These are phyloP conservation scores for Aaosphaeria pasadenensis DNA, from an alignment of 2,329 filamentous ascomycete species.

Conservation along the genomic window DNA sequence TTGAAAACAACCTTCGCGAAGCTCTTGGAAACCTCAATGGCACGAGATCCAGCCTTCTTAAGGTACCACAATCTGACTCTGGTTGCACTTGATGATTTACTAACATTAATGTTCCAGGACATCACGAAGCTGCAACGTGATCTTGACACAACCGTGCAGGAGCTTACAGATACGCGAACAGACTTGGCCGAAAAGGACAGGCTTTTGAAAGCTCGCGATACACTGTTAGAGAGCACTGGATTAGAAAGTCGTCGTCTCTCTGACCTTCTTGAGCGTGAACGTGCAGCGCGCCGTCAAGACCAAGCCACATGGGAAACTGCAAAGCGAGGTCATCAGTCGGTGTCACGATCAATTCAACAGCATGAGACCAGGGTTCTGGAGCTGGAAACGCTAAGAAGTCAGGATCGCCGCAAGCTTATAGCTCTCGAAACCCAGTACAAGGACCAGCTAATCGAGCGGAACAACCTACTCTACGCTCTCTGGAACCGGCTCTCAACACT, in stretches of 20 bases:
- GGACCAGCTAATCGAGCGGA: slow-evolving; percentile 85
- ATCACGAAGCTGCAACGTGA: slow-evolving; percentile 86
- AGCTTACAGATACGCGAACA: slow-evolving; percentile 75
- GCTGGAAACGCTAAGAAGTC: slow-evolving; percentile 73
- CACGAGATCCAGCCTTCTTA: slow-evolving; percentile 79
- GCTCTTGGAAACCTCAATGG: slow-evolving; percentile 85
- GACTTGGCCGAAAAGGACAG: slow-evolving; percentile 87
- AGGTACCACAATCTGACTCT: slow-evolving; percentile 47
- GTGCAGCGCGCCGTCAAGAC: slow-evolving; percentile 78
- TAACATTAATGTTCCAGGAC: slow-evolving; percentile 49
- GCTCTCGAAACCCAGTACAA: slow-evolving; percentile 76
- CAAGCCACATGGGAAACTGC: slow-evolving; percentile 85
- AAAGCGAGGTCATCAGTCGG: slow-evolving; percentile 82
- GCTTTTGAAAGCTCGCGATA: slow-evolving; percentile 84
- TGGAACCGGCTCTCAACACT: slow-evolving; percentile 86
- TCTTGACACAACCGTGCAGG: slow-evolving; percentile 77
- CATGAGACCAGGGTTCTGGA: slow-evolving; percentile 83
- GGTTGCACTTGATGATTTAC: slow-evolving; percentile 9
- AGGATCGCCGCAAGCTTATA: slow-evolving; percentile 74
- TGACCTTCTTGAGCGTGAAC: slow-evolving; percentile 89
- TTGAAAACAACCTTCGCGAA: slow-evolving; percentile 84
- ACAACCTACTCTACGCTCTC: slow-evolving; percentile 79
- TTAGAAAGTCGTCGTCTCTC: slow-evolving; percentile 81
- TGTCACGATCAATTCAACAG: slow-evolving; percentile 78
- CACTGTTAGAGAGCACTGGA: slow-evolving; percentile 81